Percentiles rank a stretch among this genome's conserved stretches.
phyloP scores from a whole-genome alignment of 192 early-diverging fungal species.

The Coemansia sp. region DNA sequence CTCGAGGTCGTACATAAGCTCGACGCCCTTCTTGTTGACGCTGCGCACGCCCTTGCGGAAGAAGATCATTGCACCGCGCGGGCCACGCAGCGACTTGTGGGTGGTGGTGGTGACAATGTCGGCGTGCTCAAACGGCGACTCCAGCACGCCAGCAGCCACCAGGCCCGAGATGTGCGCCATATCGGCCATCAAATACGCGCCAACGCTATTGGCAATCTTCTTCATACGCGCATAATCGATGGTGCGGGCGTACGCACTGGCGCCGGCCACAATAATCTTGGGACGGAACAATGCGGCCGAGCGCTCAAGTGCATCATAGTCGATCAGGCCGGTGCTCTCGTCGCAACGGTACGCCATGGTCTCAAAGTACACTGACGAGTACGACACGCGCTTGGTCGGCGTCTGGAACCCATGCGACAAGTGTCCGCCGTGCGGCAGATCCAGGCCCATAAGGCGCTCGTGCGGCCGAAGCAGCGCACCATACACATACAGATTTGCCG shows the following conservation, averaged over 20 bases:
- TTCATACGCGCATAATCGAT: slow-evolving; percentile 82
- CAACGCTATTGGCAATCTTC: slow-evolving; percentile 78
- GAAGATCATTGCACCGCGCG: slow-evolving; percentile 98
- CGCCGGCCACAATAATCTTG: slow-evolving; percentile 95
- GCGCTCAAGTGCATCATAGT: slow-evolving; percentile 85
- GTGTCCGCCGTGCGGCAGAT: slow-evolving; percentile 97
- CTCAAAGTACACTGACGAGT: slow-evolving; percentile 94
- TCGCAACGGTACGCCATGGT: slow-evolving; percentile 92
- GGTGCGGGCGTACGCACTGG: slow-evolving; percentile 92
- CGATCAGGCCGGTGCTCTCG: slow-evolving; percentile 87
- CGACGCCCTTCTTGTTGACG: slow-evolving; percentile 88
- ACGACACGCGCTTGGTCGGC: slow-evolving; percentile 93
- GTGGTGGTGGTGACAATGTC: slow-evolving; percentile 99
- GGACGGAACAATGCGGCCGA: slow-evolving; percentile 86
- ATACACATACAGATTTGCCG: slow-evolving; percentile 98
- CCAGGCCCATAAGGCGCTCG: slow-evolving; percentile 97
- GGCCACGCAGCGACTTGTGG: slow-evolving; percentile 98
- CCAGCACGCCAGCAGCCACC: slow-evolving; percentile 84
- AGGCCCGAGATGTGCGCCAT: slow-evolving; percentile 96
- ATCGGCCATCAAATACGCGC: slow-evolving; percentile 93
- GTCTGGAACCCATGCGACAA: slow-evolving; percentile 99
- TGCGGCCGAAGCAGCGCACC: slow-evolving; percentile 92
- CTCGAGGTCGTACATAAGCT: slow-evolving; percentile 89
- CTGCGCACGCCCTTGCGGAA: slow-evolving; percentile 90
- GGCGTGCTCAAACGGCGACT: slow-evolving; percentile 86